Evolutionary conservation across 441 rosid genomes (phyloP), one percentile per base, ranked within the genome.

Genomic region (Mallotus repandus): DNA sequence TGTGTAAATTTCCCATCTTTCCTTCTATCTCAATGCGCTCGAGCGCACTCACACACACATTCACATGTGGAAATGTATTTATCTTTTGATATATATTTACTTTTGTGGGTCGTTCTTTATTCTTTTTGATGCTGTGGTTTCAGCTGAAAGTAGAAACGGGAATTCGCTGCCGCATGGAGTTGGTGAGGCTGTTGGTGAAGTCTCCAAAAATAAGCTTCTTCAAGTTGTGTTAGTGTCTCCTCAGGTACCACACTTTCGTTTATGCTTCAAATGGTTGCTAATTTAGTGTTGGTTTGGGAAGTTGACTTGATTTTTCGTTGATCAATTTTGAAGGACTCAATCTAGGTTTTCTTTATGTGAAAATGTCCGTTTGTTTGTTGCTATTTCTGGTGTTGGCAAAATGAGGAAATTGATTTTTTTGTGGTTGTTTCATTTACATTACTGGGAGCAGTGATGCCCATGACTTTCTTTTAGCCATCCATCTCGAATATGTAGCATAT

Each of bases 141-240:
- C 56, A 84, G 91, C 87, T 79, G 85, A 81, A 66, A 69, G 74
- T 32, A 86, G 82, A 60, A 86, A 83, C 75, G 84, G 77, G 43
- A 81, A 73, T 70, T 74, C 81, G 56, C 77, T 83, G 72, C 83
- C 93, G 19, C 81, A 54, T 54, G 89, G 89, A 69, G 80, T 75
- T 15, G 90, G 90, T 45, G 85, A 83, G 64, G 82, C 87, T 49
- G 79, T 81, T 43, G 66, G 52, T 59, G 81, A 76, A 77, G 81
- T 78, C 64, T 83, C 88, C 5, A 82, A 74, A 66, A 85, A 80
- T 65, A 87, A 84, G 86, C 75, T 91, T 74, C 94, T 92, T 72
- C 98, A 92, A 85, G 94, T 91, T 63, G 99, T 94, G 49, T 81
- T 94, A 72, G 98, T 92, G 29, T 94, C 98, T 84, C 98, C 98